Evolutionary conservation across 169 alveolate genomes (phyloP).

Genomic region (Plasmodium malariae): DNA sequence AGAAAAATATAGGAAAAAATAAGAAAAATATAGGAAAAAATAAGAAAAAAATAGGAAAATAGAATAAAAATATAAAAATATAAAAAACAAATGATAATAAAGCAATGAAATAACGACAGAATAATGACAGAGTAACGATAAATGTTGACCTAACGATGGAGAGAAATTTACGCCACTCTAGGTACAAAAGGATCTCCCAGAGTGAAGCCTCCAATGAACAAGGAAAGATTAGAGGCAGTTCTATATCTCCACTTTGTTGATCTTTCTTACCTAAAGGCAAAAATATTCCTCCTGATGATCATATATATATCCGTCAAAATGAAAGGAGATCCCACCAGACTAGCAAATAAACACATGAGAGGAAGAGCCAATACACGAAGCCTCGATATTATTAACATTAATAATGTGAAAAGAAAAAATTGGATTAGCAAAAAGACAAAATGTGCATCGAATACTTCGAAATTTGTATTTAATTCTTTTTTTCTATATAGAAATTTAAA

Average conservation of each 20-base stretch:
- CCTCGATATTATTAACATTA: conserved; percentile 47
- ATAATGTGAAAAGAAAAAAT: conserved; percentile 3
- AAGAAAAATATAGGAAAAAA: background rate
- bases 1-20: no score
- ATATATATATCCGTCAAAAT: conserved; percentile 5
- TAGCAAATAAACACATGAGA: conserved; percentile 32
- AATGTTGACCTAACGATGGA: no score
- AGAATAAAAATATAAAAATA: no score
- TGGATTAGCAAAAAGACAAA: conserved; percentile 38
- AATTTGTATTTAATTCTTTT: background rate
- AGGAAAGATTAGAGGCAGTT: background rate
- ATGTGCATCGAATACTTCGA: conserved; percentile 7
- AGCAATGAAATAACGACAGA: background rate
- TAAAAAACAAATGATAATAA: no score
- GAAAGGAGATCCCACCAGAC: conserved; percentile 45
- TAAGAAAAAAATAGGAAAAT: no score
- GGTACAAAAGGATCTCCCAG: no score
- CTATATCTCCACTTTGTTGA: background rate
- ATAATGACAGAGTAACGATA: no score
- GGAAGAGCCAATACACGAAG: conserved; percentile 67
- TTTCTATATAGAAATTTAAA: background rate
- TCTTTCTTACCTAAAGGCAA: conserved; percentile 9
- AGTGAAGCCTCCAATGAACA: no score
- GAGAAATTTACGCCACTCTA: no score
- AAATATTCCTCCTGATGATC: background rate